Evolutionary conservation across 1,284 basidiomycete genomes (phyloP).

Genomic region (Ganoderma sp.): DNA sequence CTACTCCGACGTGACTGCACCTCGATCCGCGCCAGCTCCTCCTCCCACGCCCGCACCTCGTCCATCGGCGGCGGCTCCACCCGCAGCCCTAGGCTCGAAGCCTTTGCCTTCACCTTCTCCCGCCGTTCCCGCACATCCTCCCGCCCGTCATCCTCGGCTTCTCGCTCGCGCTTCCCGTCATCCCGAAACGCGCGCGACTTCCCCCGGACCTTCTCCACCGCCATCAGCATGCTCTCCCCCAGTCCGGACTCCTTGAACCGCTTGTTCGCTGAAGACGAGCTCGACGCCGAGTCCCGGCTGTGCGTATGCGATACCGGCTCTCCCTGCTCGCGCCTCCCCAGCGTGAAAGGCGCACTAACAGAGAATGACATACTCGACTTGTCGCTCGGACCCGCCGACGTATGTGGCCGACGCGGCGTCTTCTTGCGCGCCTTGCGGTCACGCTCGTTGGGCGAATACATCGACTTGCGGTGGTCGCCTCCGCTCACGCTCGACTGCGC

Average conservation of each 20-base stretch:
- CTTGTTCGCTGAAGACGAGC: constrained; percentile 18
- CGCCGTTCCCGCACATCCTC: constrained; percentile 29
- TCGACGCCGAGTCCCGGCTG: constrained; percentile 37
- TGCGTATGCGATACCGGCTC: constrained; percentile 17
- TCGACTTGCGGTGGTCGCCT: constrained; percentile 16
- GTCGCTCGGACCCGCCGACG: constrained; percentile 70
- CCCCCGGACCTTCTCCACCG: constrained; percentile 28
- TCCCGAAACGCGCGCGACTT: constrained; percentile 26
- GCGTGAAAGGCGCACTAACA: constrained; percentile 29
- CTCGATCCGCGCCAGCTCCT: constrained; percentile 76
- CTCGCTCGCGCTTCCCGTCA: constrained; percentile 31
- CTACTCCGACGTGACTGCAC: constrained; percentile 64
- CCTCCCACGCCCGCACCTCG: constrained; percentile 74
- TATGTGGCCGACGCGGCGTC: constrained; percentile 61
- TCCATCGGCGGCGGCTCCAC: constrained; percentile 32
- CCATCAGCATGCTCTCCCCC: constrained; percentile 30
- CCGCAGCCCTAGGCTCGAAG: constrained; percentile 25
- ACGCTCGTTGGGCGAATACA: constrained; percentile 6
- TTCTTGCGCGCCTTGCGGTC: constrained; percentile 36
- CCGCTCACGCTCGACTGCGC: constrained; percentile 24
- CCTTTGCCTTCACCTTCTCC: constrained; percentile 26
- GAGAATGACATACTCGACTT: constrained; percentile 45
- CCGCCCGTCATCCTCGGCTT: constrained; percentile 22
- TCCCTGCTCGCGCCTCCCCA: constrained; percentile 15
- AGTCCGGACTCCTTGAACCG: constrained; percentile 29